These are phyloP conservation scores for Collybia nuda DNA, from an alignment of 768 basidiomycete species.

Conservation along the genomic window DNA sequence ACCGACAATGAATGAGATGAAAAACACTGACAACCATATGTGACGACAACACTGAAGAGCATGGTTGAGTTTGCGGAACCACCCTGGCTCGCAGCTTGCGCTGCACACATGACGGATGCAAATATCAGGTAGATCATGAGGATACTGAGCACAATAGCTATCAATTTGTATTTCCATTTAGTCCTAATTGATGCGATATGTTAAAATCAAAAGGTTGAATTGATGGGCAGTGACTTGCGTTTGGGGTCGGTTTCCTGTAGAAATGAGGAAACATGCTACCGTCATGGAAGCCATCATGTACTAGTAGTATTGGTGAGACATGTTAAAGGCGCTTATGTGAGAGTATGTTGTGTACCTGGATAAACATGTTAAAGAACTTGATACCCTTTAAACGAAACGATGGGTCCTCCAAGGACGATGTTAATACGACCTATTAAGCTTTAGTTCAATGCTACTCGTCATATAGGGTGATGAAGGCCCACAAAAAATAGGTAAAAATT, in stretches of 20 bases:
- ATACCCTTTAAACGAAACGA: conserved; percentile 66
- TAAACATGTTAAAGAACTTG: conserved; percentile 69
- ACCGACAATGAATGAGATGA: background rate
- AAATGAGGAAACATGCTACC: conserved; percentile 88
- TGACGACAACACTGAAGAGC: conserved; percentile 83
- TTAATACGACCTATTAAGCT: conserved; percentile 71
- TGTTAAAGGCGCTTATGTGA: background rate
- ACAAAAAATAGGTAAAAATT: conserved; percentile 96
- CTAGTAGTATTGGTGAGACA: conserved; percentile 29
- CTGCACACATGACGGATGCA: conserved; percentile 78
- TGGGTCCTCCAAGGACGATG: conserved; percentile 80
- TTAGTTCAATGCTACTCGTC: background rate
- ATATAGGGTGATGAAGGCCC: conserved; percentile 24
- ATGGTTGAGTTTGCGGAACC: conserved; percentile 70
- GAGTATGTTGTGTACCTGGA: conserved; percentile 50
- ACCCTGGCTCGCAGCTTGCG: conserved; percentile 68
- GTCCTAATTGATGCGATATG: conserved; percentile 40
- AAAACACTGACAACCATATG: conserved; percentile 66
- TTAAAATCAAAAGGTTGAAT: background rate
- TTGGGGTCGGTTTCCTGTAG: conserved; percentile 93
- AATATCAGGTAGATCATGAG: conserved; percentile 84
- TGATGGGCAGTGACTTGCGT: conserved; percentile 47
- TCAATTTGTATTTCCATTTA: conserved; percentile 83
- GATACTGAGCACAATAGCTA: conserved; percentile 69
- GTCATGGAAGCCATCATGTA: conserved; percentile 84